phyloP scores from a whole-genome alignment of 345 rosid genomes.

The Theobroma cacao region DNA sequence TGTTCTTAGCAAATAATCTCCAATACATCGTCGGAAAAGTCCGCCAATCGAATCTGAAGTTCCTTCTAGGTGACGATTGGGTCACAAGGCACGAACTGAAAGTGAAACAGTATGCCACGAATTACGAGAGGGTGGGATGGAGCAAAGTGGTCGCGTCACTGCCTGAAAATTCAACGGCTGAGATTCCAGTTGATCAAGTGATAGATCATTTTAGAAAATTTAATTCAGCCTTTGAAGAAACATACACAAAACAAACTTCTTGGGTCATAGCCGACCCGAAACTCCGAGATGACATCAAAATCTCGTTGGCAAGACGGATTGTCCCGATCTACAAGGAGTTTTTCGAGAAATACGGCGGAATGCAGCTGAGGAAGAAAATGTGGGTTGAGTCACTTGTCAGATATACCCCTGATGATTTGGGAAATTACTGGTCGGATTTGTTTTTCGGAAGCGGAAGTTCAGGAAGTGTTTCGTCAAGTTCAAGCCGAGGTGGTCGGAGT shows the following conservation, averaged over 20 bases:
- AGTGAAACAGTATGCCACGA: slow-evolving; percentile 57
- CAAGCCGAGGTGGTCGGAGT: slow-evolving; percentile 12
- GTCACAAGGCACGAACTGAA: slow-evolving; percentile 51
- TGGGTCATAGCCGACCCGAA: slow-evolving; percentile 72
- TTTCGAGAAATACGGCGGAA: slow-evolving; percentile 31
- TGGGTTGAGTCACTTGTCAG: slow-evolving; percentile 33
- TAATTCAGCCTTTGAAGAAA: slow-evolving; percentile 55
- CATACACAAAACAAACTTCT: slow-evolving; percentile 53
- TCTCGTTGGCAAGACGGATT: slow-evolving; percentile 48
- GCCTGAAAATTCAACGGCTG: slow-evolving; percentile 43
- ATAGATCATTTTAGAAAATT: slow-evolving; percentile 42
- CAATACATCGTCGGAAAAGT: slow-evolving; percentile 74
- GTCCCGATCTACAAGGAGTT: slow-evolving; percentile 46
- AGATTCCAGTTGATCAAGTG: slow-evolving; percentile 32
- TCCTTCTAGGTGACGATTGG: slow-evolving; percentile 86
- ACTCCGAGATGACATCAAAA: slow-evolving; percentile 57
- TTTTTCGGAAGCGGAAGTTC: slow-evolving; percentile 33
- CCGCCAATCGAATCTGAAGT: slow-evolving; percentile 47
- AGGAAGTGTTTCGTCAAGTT: slow-evolving; percentile 36
- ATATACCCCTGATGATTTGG: slow-evolving; percentile 60
- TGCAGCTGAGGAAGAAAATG: slow-evolving; percentile 9
- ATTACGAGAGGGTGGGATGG: slow-evolving; percentile 84
- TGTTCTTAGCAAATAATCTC: slow-evolving; percentile 82
- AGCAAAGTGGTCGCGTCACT: slow-evolving; percentile 46
- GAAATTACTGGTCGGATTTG: slow-evolving; percentile 49